Base-by-base conservation (phyloP, 768 basidiomycete genomes). In the Amanita molliuscula region DNA sequence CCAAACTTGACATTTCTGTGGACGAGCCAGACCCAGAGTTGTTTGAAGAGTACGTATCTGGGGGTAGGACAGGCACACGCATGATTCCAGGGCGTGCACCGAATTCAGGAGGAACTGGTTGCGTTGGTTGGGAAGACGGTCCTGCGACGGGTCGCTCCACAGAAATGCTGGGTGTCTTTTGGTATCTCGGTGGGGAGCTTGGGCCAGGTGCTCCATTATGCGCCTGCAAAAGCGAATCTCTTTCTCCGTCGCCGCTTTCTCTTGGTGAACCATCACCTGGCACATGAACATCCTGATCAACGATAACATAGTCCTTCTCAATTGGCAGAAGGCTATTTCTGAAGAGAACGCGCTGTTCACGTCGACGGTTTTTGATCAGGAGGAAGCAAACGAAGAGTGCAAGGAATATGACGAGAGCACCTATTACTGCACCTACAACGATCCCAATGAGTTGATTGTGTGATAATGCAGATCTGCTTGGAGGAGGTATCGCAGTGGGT, bases 181-280 rank as follows among this genome's bases (percentile, higher is more conserved):
- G 35, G 7, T 47, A 37, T n/a, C 35, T 35, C 10, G 46, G 46
- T 16, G 34, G 11, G 16, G 20, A 28, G 33, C 34, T 16, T 21
- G 47, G 37, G 16, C 8, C 35, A 11, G 31, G 18, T 35, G 11
- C 3, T 9, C 54, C 59, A 3, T 55, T 58, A 48, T 64, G 65
- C 1, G 62, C 66, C 47, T 68, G 73, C 3, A 84, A 67, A 69
- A 86, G 83, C 0, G 84, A 70, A 57, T 84, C 83, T 2, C 64
- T 68, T 60, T 85, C 84, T 58, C 31, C 31, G 31, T 84, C 83
- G 5, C 84, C 84, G 44, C 81, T 85, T 26, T 74, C 73, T 8
- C 82, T 71, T 1, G 84, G 82, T 21, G 79, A 79, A 29, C 82
- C 82, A 62, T 84, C 79, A n/a, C 80, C 83, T 29, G 65, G 68